Evolutionary conservation across 139 green algal genomes (phyloP), one percentile per base, ranked within the genome.

Genomic region (Mychonastes homosphaera): DNA sequence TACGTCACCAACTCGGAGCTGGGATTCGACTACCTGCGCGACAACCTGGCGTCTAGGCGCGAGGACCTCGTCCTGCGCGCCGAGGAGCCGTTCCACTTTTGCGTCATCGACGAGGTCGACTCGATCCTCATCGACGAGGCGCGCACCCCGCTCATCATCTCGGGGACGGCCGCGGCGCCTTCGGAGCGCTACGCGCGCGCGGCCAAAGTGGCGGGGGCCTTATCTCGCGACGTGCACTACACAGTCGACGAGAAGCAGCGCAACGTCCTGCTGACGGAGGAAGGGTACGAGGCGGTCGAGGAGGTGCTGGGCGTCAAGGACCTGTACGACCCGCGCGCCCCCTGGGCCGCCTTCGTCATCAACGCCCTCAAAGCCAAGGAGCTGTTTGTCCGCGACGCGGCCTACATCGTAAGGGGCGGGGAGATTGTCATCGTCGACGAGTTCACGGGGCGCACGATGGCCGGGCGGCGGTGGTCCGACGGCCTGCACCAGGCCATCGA

Each of bases 181-280:
- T 82, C 64, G 12, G 74, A 87, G 39, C 82, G 84, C 46, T 96
- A 95, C 75, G 58, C 44, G 10, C 75, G 77, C 66, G 77, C 87
- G 0, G 68, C 70, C 36, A 91, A 97, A 79, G 77, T 97, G 32
- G 89, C 91, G 0, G 58, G 72, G 21, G 89, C 84, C 19, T 75
- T 98, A 39, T 72, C 71, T 44, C 56, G 60, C 2, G 91, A 91
- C 40, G 56, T 93, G 40, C 92, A 98, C 74, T 98, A 98, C 85
- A 99, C 87, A 0, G 92, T 97, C 56, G 92, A 99, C 56, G 92
- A 99, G 81, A 99, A 99, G 84, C 90, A 97, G 81, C 90, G 90
- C 68, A 87, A 77, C 48, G 79, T 97, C 34, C 69, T 98, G 58
- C 73, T 99, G 29, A 97, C 87, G 2, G 92, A 99, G 66, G 90